Base-by-base conservation (phyloP, 164 flowering plant genomes). In the Saururus chinensis region DNA sequence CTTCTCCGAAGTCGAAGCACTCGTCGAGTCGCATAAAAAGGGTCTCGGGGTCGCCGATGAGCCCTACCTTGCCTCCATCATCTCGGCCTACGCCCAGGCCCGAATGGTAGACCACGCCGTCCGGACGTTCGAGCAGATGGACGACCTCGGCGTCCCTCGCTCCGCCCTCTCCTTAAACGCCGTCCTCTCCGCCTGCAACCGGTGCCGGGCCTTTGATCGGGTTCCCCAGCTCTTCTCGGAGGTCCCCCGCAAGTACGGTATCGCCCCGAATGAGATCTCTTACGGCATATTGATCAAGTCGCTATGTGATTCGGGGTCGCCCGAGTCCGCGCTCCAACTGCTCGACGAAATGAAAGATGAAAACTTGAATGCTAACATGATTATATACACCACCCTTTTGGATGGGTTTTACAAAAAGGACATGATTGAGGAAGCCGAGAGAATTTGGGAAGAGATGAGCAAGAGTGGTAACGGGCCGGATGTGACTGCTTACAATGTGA, bases 51-150 rank as follows among this genome's bases (percentile, higher is more conserved):
- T 40, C 40, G 13, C 37, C 37, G 51, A 53, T 14, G 96, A 91
- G 57, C 67, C 82, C 56, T 86, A 57, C 74, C 67, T 88, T 25
- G 74, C 79, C 24, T 68, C 82, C 24, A 66, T 86, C 42, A 84
- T 88, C 56, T 73, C 81, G 41, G 82, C 89, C 40, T 91, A 88
- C 66, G 95, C 96, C 16, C 60, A 56, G 4, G 96, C 84, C 10
- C 89, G 92, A 12, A 91, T 91, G 98, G 74, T 79, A 52, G 85
- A 86, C 53, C 89, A 84, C 25, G 96, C 95, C 6, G 57, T 81
- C 67, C 68, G 61, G 21, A 80, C 87, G 1, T 88, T 70, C 68
- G 59, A 54, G 3, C 59, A 63, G 30, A 53, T 63, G 52, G 83
- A 82, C 0, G 77, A 75, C 57, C 63, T 83, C 4, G 87, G 89